phyloP scores from a whole-genome alignment of 345 rosid genomes.

The Rhodamnia rubescens region DNA sequence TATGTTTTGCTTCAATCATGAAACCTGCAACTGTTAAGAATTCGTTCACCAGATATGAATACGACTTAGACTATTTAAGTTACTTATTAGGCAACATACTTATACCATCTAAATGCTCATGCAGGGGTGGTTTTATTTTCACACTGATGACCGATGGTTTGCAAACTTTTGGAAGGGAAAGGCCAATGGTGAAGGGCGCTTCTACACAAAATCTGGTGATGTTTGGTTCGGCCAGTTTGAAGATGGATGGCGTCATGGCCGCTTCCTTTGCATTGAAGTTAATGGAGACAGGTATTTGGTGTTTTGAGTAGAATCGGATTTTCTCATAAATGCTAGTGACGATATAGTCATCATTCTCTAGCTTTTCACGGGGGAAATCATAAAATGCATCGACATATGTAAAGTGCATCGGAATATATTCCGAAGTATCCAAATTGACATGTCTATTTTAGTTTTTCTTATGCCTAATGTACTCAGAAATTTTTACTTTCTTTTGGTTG shows the following conservation, averaged over 20 bases:
- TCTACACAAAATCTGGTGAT: slow-evolving; percentile 79
- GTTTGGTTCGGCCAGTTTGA: slow-evolving; percentile 74
- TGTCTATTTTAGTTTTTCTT: background rate
- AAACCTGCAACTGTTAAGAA: background rate
- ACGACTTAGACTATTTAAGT: background rate
- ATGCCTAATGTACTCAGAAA: background rate
- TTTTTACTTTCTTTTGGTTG: background rate
- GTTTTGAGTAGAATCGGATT: background rate
- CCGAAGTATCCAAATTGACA: background rate
- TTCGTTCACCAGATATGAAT: background rate
- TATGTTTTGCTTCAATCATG: background rate
- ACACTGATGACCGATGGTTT: slow-evolving; percentile 84
- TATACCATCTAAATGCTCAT: background rate
- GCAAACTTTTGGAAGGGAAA: slow-evolving; percentile 99
- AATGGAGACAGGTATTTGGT: slow-evolving; percentile 68
- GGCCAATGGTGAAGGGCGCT: slow-evolving; percentile 88
- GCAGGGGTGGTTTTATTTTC: slow-evolving; percentile 96
- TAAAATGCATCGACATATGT: background rate
- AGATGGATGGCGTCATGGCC: slow-evolving; percentile 91
- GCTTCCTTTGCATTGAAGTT: slow-evolving; percentile 57
- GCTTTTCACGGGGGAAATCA: background rate
- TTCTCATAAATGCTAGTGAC: background rate
- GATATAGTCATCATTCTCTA: background rate
- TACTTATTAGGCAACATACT: background rate
- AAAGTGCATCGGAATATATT: background rate